Evolutionary conservation across 441 rosid genomes (phyloP), one percentile per base, ranked within the genome.

Genomic region (Gossypium gossypioides): DNA sequence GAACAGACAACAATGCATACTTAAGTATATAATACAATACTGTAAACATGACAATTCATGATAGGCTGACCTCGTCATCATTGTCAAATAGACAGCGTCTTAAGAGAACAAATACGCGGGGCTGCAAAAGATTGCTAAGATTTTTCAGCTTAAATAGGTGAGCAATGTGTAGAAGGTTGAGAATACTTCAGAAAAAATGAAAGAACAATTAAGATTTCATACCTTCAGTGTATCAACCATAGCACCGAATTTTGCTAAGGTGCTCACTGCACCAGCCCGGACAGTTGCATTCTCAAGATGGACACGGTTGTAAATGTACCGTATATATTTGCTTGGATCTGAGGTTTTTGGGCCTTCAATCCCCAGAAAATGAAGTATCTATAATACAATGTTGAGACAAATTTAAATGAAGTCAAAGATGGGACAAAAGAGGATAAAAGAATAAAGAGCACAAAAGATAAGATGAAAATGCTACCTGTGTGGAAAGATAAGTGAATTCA

Each of bases 271-370:
- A 81, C 93, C 86, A 62, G 99, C 98, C 8, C 97, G 90, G 51
- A 92, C 97, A 68, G 98, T 95, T 48, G 99, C 98, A 79, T 95
- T 95, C 83, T 95, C 99, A 72, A 95, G 93, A 82, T 95, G 99
- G 63, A 95, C 96, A 67, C 98, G 97, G 69, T 95, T 95, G 84
- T 95, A 92, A 37, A 95, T 89, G 82, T 95, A 92, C 22, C 99
- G 85, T 74, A 95, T 95, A 74, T 88, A 95, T 81, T 92, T 95
- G 88, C 91, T 87, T 3, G 99, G 97, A 79, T 92, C 98, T n/a
- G 95, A 83, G 60, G 99, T 88, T 80, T 86, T 91, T 22, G 99
- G 99, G 63, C 99, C 99, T 81, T 95, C 99, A 75, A 82, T 81
- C 71, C 99, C 98, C 78, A 95, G 89, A 80, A 95, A 95, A 84